Conservation (phyloP, 2,329 filamentous ascomycete genomes). For the Coniochaeta sp. region DNA sequence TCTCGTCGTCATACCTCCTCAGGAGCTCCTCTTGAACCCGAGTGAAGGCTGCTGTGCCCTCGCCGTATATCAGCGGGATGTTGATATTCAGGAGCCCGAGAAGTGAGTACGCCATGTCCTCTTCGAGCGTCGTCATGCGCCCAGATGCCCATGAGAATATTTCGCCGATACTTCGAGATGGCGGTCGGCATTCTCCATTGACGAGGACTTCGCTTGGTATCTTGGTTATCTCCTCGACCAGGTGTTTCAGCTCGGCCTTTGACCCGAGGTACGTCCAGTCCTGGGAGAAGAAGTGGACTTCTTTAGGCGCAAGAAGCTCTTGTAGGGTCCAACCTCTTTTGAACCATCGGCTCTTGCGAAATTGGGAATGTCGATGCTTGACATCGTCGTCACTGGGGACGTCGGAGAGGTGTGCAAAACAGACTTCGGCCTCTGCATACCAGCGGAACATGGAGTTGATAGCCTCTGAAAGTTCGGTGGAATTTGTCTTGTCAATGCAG, state of each 20-base stretch:
- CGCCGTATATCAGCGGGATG: slow-evolving; percentile 19
- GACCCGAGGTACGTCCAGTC: not conserved
- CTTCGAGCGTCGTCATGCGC: slow-evolving; percentile 13
- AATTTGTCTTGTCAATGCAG: slow-evolving; percentile 1
- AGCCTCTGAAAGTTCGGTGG: not conserved
- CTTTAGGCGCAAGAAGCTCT: not conserved
- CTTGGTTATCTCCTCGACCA: not conserved
- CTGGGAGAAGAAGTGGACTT: not conserved
- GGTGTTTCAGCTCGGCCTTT: not conserved
- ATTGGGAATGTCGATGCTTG: not conserved
- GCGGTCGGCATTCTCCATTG: not conserved
- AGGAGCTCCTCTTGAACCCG: not conserved
- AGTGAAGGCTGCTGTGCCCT: slow-evolving; percentile 1
- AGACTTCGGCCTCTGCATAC: not conserved
- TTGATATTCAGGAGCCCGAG: slow-evolving; percentile 19
- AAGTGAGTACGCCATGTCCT: slow-evolving; percentile 19
- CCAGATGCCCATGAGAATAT: slow-evolving; percentile 16
- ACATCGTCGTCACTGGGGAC: not conserved
- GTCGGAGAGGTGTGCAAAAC: not conserved
- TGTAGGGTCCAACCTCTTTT: not conserved
- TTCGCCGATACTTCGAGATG: not conserved
- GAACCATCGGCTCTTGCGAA: not conserved
- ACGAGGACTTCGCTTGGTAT: not conserved
- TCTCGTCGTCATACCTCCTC: not conserved
- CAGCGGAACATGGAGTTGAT: slow-evolving; percentile 1